Percentiles rank a stretch among this genome's conserved stretches.
Evolutionary conservation across 2,329 filamentous ascomycete species (phyloP).

Genomic region (Chalaropsis thielavioides): DNA sequence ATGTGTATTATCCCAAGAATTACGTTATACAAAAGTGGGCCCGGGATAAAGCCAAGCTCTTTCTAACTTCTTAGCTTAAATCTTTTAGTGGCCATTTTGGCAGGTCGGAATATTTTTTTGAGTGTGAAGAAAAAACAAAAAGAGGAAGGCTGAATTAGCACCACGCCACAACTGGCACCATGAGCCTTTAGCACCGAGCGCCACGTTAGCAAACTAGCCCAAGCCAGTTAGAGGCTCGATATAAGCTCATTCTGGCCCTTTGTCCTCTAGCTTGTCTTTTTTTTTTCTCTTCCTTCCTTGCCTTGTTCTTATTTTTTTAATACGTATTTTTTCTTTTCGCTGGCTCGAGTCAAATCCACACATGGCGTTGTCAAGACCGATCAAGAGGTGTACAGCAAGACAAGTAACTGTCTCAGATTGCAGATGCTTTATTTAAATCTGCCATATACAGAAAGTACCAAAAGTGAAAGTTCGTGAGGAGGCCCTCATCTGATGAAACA

Average conservation of each 20-base stretch:
- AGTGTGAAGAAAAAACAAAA: not conserved
- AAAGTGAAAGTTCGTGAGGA: too few species aligned
- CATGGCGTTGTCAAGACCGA: too few species aligned
- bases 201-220: not conserved
- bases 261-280: not conserved
- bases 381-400: too few species aligned
- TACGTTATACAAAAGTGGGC: not conserved
- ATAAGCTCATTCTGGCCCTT: not conserved
- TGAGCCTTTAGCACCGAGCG: not conserved
- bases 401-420: too few species aligned
- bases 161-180: not conserved
- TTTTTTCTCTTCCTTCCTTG: not conserved
- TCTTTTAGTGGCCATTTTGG: not conserved
- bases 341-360: too few species aligned
- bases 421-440: too few species aligned
- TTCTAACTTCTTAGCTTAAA: not conserved
- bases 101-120: not conserved
- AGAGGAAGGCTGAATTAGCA: not conserved
- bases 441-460: too few species aligned
- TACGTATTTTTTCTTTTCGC: too few species aligned
- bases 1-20: not conserved
- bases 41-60: not conserved
- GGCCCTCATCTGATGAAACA: too few species aligned
- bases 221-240: not conserved
- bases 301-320: too few species aligned